Evolutionary conservation across 257 asterid species (phyloP).

Genomic region (Solanum bulbocastanum): DNA sequence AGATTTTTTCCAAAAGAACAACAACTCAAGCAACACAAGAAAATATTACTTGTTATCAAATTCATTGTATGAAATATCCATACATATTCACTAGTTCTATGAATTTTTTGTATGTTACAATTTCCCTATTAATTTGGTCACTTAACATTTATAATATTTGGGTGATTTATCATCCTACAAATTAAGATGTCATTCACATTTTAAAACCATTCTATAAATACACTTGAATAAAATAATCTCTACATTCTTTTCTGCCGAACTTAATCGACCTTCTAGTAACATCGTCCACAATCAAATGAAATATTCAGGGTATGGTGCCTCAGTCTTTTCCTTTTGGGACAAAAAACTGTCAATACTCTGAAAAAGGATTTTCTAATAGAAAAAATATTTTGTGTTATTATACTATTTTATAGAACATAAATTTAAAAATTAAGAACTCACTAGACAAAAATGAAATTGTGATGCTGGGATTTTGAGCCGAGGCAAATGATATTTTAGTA

Average conservation of each 20-base stretch:
- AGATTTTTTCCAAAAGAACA: accelerated
- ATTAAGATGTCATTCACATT: background rate
- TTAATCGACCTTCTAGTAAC: background rate
- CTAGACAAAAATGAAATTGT: background rate
- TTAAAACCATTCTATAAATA: background rate
- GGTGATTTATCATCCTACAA: background rate
- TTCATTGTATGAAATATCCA: background rate
- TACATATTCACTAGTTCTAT: background rate
- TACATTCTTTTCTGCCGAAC: background rate
- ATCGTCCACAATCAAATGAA: background rate
- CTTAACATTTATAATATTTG: background rate
- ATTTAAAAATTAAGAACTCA: too few species aligned
- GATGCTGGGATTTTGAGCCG: background rate
- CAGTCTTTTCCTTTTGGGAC: background rate
- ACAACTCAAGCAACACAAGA: background rate
- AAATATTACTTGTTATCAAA: background rate
- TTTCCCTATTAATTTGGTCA: background rate
- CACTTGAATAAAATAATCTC: background rate
- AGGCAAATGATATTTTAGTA: background rate
- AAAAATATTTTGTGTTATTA: background rate
- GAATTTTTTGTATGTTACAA: background rate
- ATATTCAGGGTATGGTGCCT: background rate
- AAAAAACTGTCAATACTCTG: background rate
- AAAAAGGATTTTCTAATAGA: background rate
- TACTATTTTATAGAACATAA: background rate